Evolutionary conservation across 2,329 filamentous ascomycete genomes (phyloP), one percentile per base, ranked within the genome.

Genomic region (Nothopassalora personata): DNA sequence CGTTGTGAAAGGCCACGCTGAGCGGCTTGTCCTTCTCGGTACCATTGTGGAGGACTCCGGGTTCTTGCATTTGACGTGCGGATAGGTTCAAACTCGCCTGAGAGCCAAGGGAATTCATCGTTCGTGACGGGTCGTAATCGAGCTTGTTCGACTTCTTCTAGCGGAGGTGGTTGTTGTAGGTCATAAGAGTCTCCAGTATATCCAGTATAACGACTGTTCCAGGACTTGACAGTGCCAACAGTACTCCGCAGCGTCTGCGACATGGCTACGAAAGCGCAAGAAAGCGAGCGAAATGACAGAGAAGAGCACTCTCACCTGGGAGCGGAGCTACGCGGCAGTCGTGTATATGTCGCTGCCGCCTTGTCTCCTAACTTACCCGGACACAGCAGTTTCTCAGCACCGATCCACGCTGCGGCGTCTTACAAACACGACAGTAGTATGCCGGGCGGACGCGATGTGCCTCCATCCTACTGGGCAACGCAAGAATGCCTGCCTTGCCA

Each of bases 31-130:
- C 68, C 68, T 57, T 71, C 68, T 28, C 64, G 59, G 55, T 70
- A 71, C 70, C 70, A 71, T 64, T 66, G 63, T 46, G 68, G 69
- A 4, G 69, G 64, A 9, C 65, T 66, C 50, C 57, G 56, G 10
- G 61, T 65, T 47, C 60, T 61, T 13, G 64, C 57, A 56, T 59
- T 65, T 39, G 36, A 52, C 28, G 56, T 56, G 39, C 67, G 63
- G 33, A 72, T 72, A 13, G 70, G 69, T 55, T 71, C 66, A 53
- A 65, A 69, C 52, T 72, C 69, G 51, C 67, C 61, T 13, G 67
- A 67, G 34, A 71, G 63, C 68, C 69, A 71, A 10, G 70, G 70
- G 36, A 70, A 71, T 54, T 71, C 68, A 34, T 70, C 70, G 18
- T 64, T 68, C 36, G 61, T 65, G 34, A 55, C 64, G 39, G 58